Evolutionary conservation across 441 rosid genomes (phyloP).

Genomic region (Isatis lusitanica): DNA sequence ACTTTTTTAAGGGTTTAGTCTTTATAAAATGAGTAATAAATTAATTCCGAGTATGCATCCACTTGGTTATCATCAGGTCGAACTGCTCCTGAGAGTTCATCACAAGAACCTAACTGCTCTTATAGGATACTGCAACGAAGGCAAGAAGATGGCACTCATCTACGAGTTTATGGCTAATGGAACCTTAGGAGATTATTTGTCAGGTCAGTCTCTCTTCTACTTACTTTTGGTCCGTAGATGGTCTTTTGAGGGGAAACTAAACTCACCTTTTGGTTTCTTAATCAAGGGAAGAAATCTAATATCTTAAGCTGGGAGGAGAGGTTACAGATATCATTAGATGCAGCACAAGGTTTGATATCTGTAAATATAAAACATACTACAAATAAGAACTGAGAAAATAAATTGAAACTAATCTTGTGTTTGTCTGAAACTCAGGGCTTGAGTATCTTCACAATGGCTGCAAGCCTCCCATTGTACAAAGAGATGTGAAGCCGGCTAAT

Average conservation of each 20-base stretch:
- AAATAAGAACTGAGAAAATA: background rate
- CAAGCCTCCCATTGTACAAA: slow-evolving; percentile 44
- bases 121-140: slow-evolving; percentile 37
- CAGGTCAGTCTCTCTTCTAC: slow-evolving; percentile 19
- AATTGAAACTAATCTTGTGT: background rate
- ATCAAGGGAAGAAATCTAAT: slow-evolving; percentile 13
- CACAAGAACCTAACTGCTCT: slow-evolving; percentile 40
- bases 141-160: slow-evolving; percentile 21
- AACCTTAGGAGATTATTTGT: slow-evolving; percentile 25
- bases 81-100: slow-evolving; percentile 39
- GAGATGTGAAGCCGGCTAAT: slow-evolving; percentile 47
- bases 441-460: slow-evolving; percentile 46
- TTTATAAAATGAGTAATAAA: background rate
- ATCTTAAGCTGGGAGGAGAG: slow-evolving; percentile 45
- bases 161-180: slow-evolving; percentile 37
- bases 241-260: background rate
- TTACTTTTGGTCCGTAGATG: background rate
- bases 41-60: background rate
- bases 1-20: background rate
- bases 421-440: slow-evolving; percentile 34
- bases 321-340: slow-evolving; percentile 37
- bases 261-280: background rate
- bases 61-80: slow-evolving; percentile 9
- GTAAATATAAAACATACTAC: background rate
- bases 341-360: slow-evolving; percentile 42